Percentiles rank a stretch among this genome's conserved stretches.
Conservation (phyloP, 2,329 filamentous ascomycete genomes). For the Exophiala phaeomuriformis region DNA sequence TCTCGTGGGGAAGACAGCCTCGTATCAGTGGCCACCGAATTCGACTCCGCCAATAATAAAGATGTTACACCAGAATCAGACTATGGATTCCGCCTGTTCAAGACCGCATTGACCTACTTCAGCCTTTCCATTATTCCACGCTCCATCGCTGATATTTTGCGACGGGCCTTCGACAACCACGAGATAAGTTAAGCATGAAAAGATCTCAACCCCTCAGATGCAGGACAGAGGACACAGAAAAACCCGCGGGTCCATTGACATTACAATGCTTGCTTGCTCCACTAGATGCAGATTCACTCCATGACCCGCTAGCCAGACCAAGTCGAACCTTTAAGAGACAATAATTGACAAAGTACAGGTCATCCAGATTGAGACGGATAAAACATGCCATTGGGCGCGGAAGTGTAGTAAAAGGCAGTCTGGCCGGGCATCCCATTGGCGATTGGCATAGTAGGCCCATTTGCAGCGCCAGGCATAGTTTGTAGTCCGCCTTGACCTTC, state of each 20-base stretch:
- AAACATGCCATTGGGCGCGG: slow-evolving; percentile 51
- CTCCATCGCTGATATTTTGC: slow-evolving; percentile 4
- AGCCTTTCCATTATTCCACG: slow-evolving; percentile 1
- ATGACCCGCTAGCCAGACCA: slow-evolving; percentile 16
- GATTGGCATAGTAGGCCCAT: slow-evolving; percentile 58
- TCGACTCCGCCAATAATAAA: not conserved
- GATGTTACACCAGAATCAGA: not conserved
- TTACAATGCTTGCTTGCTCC: slow-evolving; percentile 12
- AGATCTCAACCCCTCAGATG: slow-evolving; percentile 10
- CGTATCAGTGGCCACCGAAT: not conserved
- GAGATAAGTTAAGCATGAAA: slow-evolving; percentile 22
- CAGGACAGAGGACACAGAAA: slow-evolving; percentile 5
- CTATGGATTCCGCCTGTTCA: not conserved
- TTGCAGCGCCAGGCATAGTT: slow-evolving; percentile 49
- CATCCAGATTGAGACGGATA: slow-evolving; percentile 20
- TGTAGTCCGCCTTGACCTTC: slow-evolving; percentile 32
- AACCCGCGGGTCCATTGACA: slow-evolving; percentile 4
- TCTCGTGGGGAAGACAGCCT: slow-evolving; percentile 1
- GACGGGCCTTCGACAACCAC: slow-evolving; percentile 5
- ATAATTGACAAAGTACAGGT: not conserved
- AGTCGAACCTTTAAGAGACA: slow-evolving; percentile 4
- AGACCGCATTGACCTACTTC: not conserved
- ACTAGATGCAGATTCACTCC: slow-evolving; percentile 15
- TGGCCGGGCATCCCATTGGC: slow-evolving; percentile 69
- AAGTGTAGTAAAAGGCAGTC: slow-evolving; percentile 48